Evolutionary conservation across 139 green algal species (phyloP).

Genomic region (Chlamydomonas sp.): DNA sequence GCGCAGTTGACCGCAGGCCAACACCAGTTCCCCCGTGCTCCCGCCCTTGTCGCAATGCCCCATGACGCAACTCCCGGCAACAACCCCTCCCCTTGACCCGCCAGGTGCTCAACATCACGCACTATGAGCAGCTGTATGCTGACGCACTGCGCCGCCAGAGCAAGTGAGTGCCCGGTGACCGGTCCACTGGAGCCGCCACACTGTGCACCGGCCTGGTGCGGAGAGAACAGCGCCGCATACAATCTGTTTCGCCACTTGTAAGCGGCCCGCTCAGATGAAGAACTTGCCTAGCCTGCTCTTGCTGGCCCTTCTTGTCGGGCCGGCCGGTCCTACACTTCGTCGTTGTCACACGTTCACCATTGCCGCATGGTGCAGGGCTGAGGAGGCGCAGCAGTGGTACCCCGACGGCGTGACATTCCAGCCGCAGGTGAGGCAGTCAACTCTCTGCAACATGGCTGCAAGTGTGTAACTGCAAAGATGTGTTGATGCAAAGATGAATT

Average conservation of each 20-base stretch:
- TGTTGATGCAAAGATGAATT: too few species aligned
- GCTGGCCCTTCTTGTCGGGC: not conserved
- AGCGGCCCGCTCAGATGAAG: too few species aligned
- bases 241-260: too few species aligned
- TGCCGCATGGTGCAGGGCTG: conserved; percentile 28
- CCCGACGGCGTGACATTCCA: conserved; percentile 86
- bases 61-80: too few species aligned
- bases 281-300: not conserved
- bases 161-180: conserved; percentile 38
- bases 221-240: too few species aligned
- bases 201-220: too few species aligned
- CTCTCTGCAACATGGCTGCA: not conserved
- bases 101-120: conserved; percentile 49
- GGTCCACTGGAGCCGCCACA: too few species aligned
- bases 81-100: not conserved
- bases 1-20: too few species aligned
- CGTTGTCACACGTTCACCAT: too few species aligned
- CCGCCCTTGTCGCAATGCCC: too few species aligned
- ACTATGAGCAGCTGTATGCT: conserved; percentile 80
- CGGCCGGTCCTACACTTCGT: not conserved
- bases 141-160: conserved; percentile 63
- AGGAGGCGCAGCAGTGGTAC: conserved; percentile 63
- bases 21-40: too few species aligned
- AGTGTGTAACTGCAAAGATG: too few species aligned
- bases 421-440: conserved; percentile 50